Conservation (phyloP, 73 alveolate genomes). For the Stentor roeselii region DNA sequence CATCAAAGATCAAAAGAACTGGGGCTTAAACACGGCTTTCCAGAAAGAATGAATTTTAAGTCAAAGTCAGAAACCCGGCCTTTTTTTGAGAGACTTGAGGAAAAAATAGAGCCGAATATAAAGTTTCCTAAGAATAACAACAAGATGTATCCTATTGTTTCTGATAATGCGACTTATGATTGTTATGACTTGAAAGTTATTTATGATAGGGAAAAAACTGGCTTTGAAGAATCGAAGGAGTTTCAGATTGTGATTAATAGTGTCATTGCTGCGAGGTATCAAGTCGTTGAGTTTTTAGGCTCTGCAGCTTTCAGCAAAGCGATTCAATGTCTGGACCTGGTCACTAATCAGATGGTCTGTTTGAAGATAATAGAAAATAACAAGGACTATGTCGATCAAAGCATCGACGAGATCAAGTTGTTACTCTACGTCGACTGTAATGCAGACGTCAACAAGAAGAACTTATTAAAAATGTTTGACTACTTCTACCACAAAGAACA, state of each 20-base stretch:
- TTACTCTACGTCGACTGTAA: slow-evolving; percentile 89
- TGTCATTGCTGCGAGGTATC: slow-evolving; percentile 95
- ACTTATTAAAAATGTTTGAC: slow-evolving; percentile 77
- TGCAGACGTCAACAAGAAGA: slow-evolving; percentile 95
- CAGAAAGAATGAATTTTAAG: slow-evolving; percentile 75
- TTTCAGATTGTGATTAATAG: slow-evolving; percentile 91
- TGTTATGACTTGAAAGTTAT: slow-evolving; percentile 97
- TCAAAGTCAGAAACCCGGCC: slow-evolving; percentile 1
- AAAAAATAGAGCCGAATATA: slow-evolving; percentile 44
- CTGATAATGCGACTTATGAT: slow-evolving; percentile 95
- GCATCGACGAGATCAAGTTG: slow-evolving; percentile 98
- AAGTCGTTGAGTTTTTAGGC: slow-evolving; percentile 97
- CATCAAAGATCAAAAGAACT: slow-evolving; percentile 82
- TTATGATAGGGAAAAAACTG: slow-evolving; percentile 99
- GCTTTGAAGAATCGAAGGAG: slow-evolving; percentile 99
- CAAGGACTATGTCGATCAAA: slow-evolving; percentile 98
- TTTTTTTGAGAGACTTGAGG: neutral
- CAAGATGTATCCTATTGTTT: slow-evolving; percentile 97
- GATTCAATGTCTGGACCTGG: slow-evolving; percentile 94
- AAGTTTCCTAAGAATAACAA: slow-evolving; percentile 94
- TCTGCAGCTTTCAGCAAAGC: slow-evolving; percentile 95
- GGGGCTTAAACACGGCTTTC: slow-evolving; percentile 88
- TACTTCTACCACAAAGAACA: slow-evolving; percentile 97
- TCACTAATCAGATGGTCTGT: slow-evolving; percentile 95
- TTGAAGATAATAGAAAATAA: slow-evolving; percentile 98